A percentile compares a stretch with the other conserved stretches of the same genome.
Conservation (phyloP, 495 filamentous ascomycete genomes). For the Neurospora sp. region DNA sequence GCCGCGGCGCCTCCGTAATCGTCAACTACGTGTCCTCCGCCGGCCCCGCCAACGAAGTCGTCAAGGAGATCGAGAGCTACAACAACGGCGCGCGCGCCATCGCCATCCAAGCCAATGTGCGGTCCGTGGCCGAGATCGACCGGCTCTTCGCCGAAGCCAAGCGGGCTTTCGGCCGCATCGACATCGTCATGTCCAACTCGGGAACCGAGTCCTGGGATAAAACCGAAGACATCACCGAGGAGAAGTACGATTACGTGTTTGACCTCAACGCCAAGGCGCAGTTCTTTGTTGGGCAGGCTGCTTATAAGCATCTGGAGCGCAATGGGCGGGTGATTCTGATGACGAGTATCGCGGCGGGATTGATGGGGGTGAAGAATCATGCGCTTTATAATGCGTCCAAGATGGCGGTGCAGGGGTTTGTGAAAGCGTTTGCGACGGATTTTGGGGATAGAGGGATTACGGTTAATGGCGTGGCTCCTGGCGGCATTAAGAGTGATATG, state of each 20-base stretch:
- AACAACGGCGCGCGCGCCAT: conserved; percentile 46
- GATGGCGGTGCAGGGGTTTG: conserved; percentile 70
- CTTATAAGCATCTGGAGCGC: conserved; percentile 55
- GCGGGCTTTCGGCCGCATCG: conserved; percentile 54
- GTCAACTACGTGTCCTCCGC: conserved; percentile 68
- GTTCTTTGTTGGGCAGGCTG: conserved; percentile 76
- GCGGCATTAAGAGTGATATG: conserved; percentile 76
- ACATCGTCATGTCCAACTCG: conserved; percentile 67
- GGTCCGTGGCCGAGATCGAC: conserved; percentile 52
- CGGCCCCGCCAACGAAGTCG: conserved; percentile 52
- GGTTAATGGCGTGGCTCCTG: conserved; percentile 67
- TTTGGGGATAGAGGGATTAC: conserved; percentile 65
- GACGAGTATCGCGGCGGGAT: conserved; percentile 42
- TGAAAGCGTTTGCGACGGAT: conserved; percentile 62
- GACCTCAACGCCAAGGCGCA: conserved; percentile 67
- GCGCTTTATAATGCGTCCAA: conserved; percentile 69
- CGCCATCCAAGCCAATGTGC: conserved; percentile 69
- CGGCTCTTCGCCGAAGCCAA: conserved; percentile 53
- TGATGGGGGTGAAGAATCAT: conserved; percentile 57
- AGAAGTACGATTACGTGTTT: conserved; percentile 69
- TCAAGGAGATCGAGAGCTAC: conserved; percentile 33
- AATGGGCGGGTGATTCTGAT: conserved; percentile 61
- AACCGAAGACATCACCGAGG: conserved; percentile 60
- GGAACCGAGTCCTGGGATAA: conserved; percentile 55
- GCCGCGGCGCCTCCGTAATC: conserved; percentile 59